Base-by-base conservation (phyloP, 2,329 filamentous ascomycete genomes). In the Hortaea sp. region DNA sequence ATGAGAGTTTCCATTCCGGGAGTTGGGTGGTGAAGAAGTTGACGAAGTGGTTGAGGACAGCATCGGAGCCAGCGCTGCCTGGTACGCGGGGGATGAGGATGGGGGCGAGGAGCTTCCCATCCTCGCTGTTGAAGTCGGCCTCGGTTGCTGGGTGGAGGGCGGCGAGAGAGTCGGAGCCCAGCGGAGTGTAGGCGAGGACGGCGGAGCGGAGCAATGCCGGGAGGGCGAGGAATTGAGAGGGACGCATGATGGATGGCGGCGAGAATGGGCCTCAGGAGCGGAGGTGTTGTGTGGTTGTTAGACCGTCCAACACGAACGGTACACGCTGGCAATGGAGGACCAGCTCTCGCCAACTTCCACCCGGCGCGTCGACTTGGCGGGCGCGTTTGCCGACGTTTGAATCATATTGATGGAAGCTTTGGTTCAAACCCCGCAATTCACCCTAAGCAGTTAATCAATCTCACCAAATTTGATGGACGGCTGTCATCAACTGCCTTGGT, bases 81-180 rank as follows among this genome's bases (percentile, higher is more conserved):
- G 92, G 86, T 0, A 98, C 89, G 50, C 92, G 85, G 1, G 92
- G 83, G 43, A 84, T 81, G 45, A 98, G 74, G 57, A 98, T 89
- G 1, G 90, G 92, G 3, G 90, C 77, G 30, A 98, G 78, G 12
- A 98, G 75, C 4, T 77, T 71, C 55, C 88, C 88, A 31, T 72
- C 76, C 49, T 83, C 68, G 56, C 92, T 86, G 66, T 95, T 79
- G 63, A 95, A 90, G 53, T 66, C 58, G 49, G 62, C 52, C 49
- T 62, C 53, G 49, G 79, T 81, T 1, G 82, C 81, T n/a, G 76
- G 77, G 9, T 88, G 85, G 11, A 98, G 76, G 44, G 71, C 72
- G 52, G 73, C 76, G 39, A 97, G 74, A 31, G 84, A 82, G 47
- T 78, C 76, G 67, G 95, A 85, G 32, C 87, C 86, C 48, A 97